Base-by-base conservation (phyloP, 768 basidiomycete species). In the Flagelloscypha sp. region DNA sequence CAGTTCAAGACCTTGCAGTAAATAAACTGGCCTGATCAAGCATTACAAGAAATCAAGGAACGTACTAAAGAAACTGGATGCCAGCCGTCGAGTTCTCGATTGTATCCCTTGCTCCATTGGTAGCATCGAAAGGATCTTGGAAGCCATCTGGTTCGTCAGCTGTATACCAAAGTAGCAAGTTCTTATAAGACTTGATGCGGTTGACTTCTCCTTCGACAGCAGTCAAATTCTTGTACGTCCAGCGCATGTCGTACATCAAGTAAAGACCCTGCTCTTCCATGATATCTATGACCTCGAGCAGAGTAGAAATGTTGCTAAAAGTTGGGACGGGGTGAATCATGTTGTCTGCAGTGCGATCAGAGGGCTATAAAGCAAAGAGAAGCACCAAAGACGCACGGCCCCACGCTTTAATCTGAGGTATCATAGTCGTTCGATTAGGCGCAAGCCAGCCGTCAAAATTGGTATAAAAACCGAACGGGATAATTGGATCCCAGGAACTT, bases 221-320 rank as follows among this genome's bases (percentile, higher is more conserved):
- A 5, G 73, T 67, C 6, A 57, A 44, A 53, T 87, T 77, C 68
- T 66, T 72, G 58, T 85, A 87, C 4, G 71, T 72, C 70, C 60
- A 59, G 32, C 84, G 69, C 84, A 88, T 86, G 51, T 87, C 83
- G 44, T 88, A 89, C 75, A 87, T 85, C 36, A 87, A 65, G 48
- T 80, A 88, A 8, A 74, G 41, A 1, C 69, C 70, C 0, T 77
- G 73, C 41, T 79, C 68, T 52, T 85, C 74, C 79, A 86, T 84
- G 27, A 67, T 60, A 47, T 84, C 77, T 6, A 86, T 49, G 18
- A 84, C 74, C 32, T 63, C 39, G 23, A 74, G 66, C 0, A 85
- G 56, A 0, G 65, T 65, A 0, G 77, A 75, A 22, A 76, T 42
- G 45, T 81, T 75, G 41, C 66, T 65, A 40, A 79, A 85, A 0